Conservation (phyloP, 2,329 filamentous ascomycete species). For the Ilyonectria destructans region DNA sequence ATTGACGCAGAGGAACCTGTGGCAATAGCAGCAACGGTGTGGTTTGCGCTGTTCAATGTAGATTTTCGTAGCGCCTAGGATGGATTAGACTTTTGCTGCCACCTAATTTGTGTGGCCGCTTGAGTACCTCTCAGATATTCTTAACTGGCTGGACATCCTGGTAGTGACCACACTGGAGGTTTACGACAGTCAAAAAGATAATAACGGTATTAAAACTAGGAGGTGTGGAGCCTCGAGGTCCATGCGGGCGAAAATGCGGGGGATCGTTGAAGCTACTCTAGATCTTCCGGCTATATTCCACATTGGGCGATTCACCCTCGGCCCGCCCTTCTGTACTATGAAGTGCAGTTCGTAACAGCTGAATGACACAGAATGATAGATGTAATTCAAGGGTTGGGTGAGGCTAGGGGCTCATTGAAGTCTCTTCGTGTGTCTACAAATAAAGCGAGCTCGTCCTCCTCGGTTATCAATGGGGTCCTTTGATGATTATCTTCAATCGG, state of each 20-base stretch:
- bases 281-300: background rate
- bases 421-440: background rate
- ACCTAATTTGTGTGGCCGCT: too few relatives aligned
- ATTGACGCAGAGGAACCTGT: too few relatives aligned
- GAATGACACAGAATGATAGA: background rate
- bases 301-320: background rate
- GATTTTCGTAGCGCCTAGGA: too few relatives aligned
- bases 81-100: too few relatives aligned
- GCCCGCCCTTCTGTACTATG: background rate
- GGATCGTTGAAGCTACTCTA: background rate
- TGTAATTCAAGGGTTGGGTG: background rate
- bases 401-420: background rate
- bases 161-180: too few relatives aligned
- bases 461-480: background rate
- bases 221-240: background rate
- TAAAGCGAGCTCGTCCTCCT: background rate
- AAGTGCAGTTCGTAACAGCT: background rate
- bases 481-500: background rate
- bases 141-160: too few relatives aligned
- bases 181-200: too few relatives aligned
- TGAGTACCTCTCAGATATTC: too few relatives aligned
- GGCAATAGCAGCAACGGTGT: too few relatives aligned
- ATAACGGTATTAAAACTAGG: background rate
- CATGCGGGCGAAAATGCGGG: background rate
- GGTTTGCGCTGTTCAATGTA: too few relatives aligned